Base-by-base conservation (phyloP, 352 stramenopile genomes). In the Phytophthora pinifolia region DNA sequence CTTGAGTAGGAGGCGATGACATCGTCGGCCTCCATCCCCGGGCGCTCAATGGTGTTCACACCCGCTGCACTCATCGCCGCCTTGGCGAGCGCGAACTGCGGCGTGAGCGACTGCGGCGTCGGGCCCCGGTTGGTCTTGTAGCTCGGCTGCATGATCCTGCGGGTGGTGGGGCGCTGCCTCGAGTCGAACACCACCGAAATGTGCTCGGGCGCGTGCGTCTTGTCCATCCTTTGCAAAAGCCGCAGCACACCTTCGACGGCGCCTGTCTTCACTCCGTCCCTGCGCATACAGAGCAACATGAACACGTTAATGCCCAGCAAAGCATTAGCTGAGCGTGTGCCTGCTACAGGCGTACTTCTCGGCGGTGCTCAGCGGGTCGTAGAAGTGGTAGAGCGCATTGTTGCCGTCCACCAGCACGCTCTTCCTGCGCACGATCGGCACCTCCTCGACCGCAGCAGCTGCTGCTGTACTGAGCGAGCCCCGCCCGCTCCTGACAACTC, bases 131-230 rank as follows among this genome's bases (percentile, higher is more conserved):
- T 46, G 14, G 36, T 57, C 47, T 88, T 88, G 67, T 88, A 88
- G 9, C 39, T 68, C 17, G 75, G 74, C 29, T 84, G 62, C n/a
- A 81, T 65, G 22, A 82, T 47, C 47, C 67, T 70, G 29, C 78
- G 61, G 15, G 58, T 71, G 7, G 78, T 88, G 14, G 61, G 53
- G 13, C 66, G 63, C 45, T 68, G 49, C 48, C 54, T 74, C 41
- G 76, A 79, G 58, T 88, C 78, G 27, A 88, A 88, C 32, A 85
- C 70, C 10, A 88, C 78, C 6, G 62, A 74, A 48, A 88, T 74
- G 45, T 84, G 72, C 37, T 74, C 65, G 1, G 71, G 75, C 9
- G 46, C 18, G 38, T 86, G 74, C 9, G 50, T 74, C 30, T 80
- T 67, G 46, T 83, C 56, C 66, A 88, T 74, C 7, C 75, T 65